Percentiles rank a stretch among this genome's conserved stretches.
phyloP scores from a whole-genome alignment of 768 basidiomycete species.

The Suillus subluteus region DNA sequence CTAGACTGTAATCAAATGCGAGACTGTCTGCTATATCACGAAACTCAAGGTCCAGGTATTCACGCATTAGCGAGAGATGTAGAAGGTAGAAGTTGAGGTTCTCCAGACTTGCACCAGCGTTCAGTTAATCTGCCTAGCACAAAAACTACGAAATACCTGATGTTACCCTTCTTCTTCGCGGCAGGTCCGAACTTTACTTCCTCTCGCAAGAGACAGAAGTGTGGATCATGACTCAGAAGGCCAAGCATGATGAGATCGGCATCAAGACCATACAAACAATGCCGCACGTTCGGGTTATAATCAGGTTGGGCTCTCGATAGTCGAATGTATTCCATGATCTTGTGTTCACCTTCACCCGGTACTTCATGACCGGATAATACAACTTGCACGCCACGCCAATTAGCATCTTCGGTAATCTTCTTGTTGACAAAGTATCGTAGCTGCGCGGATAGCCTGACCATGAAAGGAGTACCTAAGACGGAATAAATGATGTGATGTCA shows the following conservation, averaged over 20 bases:
- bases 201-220: slow-evolving; percentile 96
- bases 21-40: slow-evolving; percentile 65
- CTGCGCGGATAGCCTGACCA: slow-evolving; percentile 90
- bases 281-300: slow-evolving; percentile 95
- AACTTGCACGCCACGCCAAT: slow-evolving; percentile 91
- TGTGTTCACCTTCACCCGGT: slow-evolving; percentile 99
- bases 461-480: slow-evolving; percentile 84
- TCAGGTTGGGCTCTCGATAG: slow-evolving; percentile 91
- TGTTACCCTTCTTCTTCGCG: slow-evolving; percentile 67
- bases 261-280: slow-evolving; percentile 97
- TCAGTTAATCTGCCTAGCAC: slow-evolving; percentile 14
- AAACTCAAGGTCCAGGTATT: slow-evolving; percentile 98
- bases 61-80: slow-evolving; percentile 92
- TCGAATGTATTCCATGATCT: slow-evolving; percentile 99
- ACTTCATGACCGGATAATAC: slow-evolving; percentile 97
- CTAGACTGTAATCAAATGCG: slow-evolving; percentile 85
- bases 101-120: slow-evolving; percentile 50
- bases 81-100: slow-evolving; percentile 92
- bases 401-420: slow-evolving; percentile 96
- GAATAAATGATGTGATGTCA: slow-evolving; percentile 5
- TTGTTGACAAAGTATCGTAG: slow-evolving; percentile 96
- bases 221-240: slow-evolving; percentile 95
- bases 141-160: slow-evolving; percentile 43
- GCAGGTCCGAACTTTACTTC: slow-evolving; percentile 97
- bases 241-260: slow-evolving; percentile 99